These are phyloP conservation scores for Panicum hallii DNA, from an alignment of 202 grass and related monocot genomes.

Conservation along the genomic window DNA sequence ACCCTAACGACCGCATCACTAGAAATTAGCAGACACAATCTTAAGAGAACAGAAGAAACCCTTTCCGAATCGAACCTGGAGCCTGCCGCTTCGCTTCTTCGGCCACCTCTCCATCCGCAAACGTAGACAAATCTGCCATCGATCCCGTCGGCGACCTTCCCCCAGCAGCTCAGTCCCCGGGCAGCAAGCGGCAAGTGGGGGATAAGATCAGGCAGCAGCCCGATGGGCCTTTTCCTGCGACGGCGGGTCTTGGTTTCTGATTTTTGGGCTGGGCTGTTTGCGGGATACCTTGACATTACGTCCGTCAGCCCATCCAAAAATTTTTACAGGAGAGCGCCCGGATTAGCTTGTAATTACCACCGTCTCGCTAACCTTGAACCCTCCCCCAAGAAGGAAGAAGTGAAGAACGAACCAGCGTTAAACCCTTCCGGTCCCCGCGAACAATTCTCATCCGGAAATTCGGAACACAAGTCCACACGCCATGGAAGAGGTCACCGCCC, in stretches of 20 bases:
- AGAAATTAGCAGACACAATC: neutral
- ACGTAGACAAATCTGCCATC: constrained; percentile 41
- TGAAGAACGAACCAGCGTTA: neutral
- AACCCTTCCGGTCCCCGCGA: neutral
- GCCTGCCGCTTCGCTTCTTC: neutral
- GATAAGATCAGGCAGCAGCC: constrained; percentile 1
- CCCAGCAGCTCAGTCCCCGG: neutral
- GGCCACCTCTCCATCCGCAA: neutral
- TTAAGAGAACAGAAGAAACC: neutral
- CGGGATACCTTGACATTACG: too few relatives aligned
- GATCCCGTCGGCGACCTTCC: neutral
- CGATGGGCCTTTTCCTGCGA: too few relatives aligned
- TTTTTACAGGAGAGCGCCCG: neutral
- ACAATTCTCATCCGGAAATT: neutral
- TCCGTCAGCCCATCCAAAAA: too few relatives aligned
- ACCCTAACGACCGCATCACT: constrained; percentile 14
- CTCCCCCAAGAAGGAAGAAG: neutral
- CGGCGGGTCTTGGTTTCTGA: neutral
- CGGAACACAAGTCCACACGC: neutral
- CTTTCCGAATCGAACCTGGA: constrained; percentile 32
- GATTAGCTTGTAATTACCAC: neutral
- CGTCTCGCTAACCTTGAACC: constrained; percentile 14
- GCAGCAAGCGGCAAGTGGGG: neutral
- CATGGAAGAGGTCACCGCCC: neutral
- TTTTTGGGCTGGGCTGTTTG: too few relatives aligned